Percentiles rank a stretch among this genome's conserved stretches.
Evolutionary conservation across 371 early-diverging fungal species (phyloP).

Genomic region (Lichtheimia hyalospora): DNA sequence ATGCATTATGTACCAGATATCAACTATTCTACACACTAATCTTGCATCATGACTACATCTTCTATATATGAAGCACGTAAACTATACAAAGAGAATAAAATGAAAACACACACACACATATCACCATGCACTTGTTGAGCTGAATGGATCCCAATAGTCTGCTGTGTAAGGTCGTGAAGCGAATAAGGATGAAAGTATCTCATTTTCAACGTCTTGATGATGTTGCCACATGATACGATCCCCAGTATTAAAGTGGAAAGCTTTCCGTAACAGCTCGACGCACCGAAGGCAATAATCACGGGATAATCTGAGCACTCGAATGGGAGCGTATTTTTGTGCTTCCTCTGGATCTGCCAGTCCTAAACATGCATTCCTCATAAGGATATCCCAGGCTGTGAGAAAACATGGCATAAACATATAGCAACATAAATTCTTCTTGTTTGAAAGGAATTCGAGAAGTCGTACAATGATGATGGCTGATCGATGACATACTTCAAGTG

Average conservation of each 20-base stretch:
- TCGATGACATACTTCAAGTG: conserved; percentile 29
- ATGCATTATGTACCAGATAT: no score
- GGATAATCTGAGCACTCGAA: conserved; percentile 17
- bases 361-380: conserved; percentile 32
- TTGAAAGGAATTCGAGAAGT: conserved; percentile 28
- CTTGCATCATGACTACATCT: no score
- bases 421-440: conserved; percentile 15
- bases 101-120: no score
- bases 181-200: conserved; percentile 14
- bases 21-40: no score
- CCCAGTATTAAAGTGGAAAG: conserved; percentile 31
- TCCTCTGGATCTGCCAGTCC: conserved; percentile 23
- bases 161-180: conserved; percentile 7
- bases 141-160: conserved; percentile 4
- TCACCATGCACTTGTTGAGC: conserved; percentile 4
- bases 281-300: conserved; percentile 32
- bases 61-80: no score
- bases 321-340: conserved; percentile 11
- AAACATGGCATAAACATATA: conserved; percentile 24
- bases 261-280: conserved; percentile 27
- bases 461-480: conserved; percentile 29
- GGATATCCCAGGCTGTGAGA: conserved; percentile 33
- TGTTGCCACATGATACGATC: conserved; percentile 33
- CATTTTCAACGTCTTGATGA: conserved; percentile 27
- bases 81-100: no score